Evolutionary conservation across 805 yeast species (phyloP), one percentile per base, ranked within the genome.

Genomic region (Starmerella bombi): DNA sequence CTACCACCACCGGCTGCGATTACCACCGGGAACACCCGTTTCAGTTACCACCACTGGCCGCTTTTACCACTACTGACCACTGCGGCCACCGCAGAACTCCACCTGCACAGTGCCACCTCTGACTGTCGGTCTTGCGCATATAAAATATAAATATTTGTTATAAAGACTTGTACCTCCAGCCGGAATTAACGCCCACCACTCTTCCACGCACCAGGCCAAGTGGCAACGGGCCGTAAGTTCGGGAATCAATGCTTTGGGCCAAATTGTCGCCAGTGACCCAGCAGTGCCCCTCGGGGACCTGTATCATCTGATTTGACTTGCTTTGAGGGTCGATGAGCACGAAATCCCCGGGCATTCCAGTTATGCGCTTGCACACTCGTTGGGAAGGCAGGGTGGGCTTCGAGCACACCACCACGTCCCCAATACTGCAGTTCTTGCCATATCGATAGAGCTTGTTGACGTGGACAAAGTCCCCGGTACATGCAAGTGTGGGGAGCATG

Each of bases 251-350:
- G 17, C 94, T 82, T 50, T 78, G 84, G 21, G 83, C 71, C 42
- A 88, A 60, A 55, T 91, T 91, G 55, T 91, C 99, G 2, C 99
- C 99, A 0, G 96, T 84, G 3, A 86, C 78, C 97, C 97, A 91
- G 36, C 83, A 81, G 60, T 91, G 98, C 2, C 98, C 98, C 50
- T 77, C 74, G 1, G 98, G 98, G 0, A 91, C 86, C 41, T 64
- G 67, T 7, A 88, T 75, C 58, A 66, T 83, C 20, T 53, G 66
- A 32, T 84, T 72, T 14, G n/a, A 14, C 14, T 25, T 17, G 10
- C 46, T 41, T 1, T 58, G 45, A 7, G 96, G 96, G 56, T 91
- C 96, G 3, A 81, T 67, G 40, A 79, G 58, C 3, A 91, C 72
- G 15, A 77, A 55, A 63, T 88, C 97, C 1, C 97, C 97, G 0